phyloP scores from a whole-genome alignment of 2,329 filamentous ascomycete genomes.

The Sclerotinia sclerotiorum region DNA sequence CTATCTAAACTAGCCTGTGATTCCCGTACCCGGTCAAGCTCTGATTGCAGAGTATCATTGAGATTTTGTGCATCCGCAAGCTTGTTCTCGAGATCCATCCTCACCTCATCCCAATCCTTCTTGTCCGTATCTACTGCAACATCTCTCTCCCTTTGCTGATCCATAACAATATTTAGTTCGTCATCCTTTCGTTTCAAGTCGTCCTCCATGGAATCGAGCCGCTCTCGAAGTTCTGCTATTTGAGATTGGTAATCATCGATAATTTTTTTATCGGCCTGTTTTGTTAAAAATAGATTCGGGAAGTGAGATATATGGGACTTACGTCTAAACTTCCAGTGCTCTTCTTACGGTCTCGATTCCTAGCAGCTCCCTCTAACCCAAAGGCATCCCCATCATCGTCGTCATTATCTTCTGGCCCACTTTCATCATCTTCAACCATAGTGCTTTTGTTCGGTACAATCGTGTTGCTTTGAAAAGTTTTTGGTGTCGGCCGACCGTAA shows the following conservation, averaged over 20 bases:
- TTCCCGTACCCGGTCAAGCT: slow-evolving; percentile 70
- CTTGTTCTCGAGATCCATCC: slow-evolving; percentile 68
- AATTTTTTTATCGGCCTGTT: slow-evolving; percentile 65
- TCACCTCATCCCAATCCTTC: slow-evolving; percentile 68
- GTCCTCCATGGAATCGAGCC: slow-evolving; percentile 69
- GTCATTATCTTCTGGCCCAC: slow-evolving; percentile 68
- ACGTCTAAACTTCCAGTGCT: slow-evolving; percentile 45
- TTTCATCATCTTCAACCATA: slow-evolving; percentile 92
- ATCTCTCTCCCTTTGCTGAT: slow-evolving; percentile 56
- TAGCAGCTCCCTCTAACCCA: slow-evolving; percentile 50
- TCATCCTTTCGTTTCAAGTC: slow-evolving; percentile 70
- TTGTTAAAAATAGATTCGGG: slow-evolving; percentile 30
- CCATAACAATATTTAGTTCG: slow-evolving; percentile 60
- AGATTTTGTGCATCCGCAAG: slow-evolving; percentile 71
- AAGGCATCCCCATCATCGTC: slow-evolving; percentile 75
- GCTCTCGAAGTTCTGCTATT: slow-evolving; percentile 71
- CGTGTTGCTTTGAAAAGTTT: slow-evolving; percentile 91
- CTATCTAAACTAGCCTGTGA: slow-evolving; percentile 65
- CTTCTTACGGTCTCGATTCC: slow-evolving; percentile 43
- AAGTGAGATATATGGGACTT: slow-evolving; percentile 25
- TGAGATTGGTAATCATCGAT: slow-evolving; percentile 80
- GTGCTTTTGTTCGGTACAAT: slow-evolving; percentile 98
- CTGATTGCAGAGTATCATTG: slow-evolving; percentile 76
- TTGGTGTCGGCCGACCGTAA: slow-evolving; percentile 75
- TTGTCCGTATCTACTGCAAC: slow-evolving; percentile 60